Evolutionary conservation across 2,329 filamentous ascomycete species (phyloP), one percentile per base, ranked within the genome.

Genomic region (Calonectria ilicicola): DNA sequence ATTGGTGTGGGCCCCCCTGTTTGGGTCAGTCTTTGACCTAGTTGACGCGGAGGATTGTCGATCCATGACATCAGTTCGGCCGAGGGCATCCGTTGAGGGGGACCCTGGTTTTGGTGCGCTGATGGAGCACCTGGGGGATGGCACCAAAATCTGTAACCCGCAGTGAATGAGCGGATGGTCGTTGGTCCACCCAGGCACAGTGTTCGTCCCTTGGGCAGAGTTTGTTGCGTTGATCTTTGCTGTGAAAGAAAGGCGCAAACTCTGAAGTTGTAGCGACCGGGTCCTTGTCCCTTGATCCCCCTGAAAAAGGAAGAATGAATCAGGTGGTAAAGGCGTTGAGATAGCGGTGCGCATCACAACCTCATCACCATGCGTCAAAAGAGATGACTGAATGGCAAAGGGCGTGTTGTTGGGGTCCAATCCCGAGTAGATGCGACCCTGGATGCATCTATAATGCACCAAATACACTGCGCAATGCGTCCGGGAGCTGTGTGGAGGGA

Each of bases 11-110:
- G 58, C 65, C 53, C 65, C 53, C 69, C 46, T 66, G 49, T 10
- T 65, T 60, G 46, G 51, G 74, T 69, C 74, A 70, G 62, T 46
- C 49, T 63, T 68, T 70, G 53, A 64, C 68, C 74, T 69, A 46
- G 70, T 77, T 51, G 67, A 75, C 71, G 70, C 74, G 69, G 72
- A 72, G 71, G 46, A 51, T 47, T 76, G 80, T 72, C 81, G 80
- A 82, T 82, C 80, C 78, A 81, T 82, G 80, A 82, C 80, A 82
- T 82, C 80, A 82, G 75, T 74, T 72, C 67, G 74, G 72, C 75
- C 73, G 73, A 74, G 72, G 58, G 74, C 64, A 67, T 47, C 63
- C 72, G 67, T 58, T 58, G 67, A 19, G 46, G 56, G 26, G 38
- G 70, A 74, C 72, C 71, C 72, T 76, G 74, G 74, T 60, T 69